Percentiles rank a stretch among this genome's conserved stretches.
Evolutionary conservation across 2,329 filamentous ascomycete genomes (phyloP).

Genomic region (Metarhizium anisopliae): DNA sequence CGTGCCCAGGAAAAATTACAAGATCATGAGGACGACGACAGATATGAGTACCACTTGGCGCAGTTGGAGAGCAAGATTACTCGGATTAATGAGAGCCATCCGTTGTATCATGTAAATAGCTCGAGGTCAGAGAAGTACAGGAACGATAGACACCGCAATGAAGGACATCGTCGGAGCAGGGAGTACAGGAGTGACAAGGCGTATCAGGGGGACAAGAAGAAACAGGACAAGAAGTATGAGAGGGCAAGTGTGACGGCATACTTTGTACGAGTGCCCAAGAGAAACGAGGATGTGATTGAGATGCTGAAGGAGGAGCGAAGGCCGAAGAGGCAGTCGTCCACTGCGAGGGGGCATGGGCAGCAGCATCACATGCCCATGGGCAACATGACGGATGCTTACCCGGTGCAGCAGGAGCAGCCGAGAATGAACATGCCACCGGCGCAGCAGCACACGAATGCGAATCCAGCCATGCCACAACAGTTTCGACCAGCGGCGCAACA

Average conservation of each 20-base stretch:
- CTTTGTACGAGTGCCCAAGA: constrained; percentile 31
- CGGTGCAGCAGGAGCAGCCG: neutral
- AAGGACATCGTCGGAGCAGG: neutral
- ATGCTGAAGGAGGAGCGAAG: constrained; percentile 16
- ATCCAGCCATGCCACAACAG: neutral
- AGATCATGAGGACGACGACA: constrained; percentile 23
- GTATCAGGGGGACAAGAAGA: constrained; percentile 11
- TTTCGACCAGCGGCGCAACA: neutral
- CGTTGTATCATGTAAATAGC: neutral
- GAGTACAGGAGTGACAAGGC: constrained; percentile 2
- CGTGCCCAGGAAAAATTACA: constrained; percentile 25
- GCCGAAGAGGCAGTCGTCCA: neutral
- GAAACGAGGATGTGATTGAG: constrained; percentile 17
- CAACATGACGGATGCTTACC: neutral
- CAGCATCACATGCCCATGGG: neutral
- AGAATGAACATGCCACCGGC: neutral
- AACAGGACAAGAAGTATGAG: constrained; percentile 24
- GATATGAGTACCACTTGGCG: constrained; percentile 31
- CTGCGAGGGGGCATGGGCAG: neutral
- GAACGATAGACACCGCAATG: constrained; percentile 2
- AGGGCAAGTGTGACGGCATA: constrained; percentile 35
- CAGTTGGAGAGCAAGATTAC: constrained; percentile 34
- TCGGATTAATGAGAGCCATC: constrained; percentile 12
- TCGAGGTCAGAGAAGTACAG: constrained; percentile 1
- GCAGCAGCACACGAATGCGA: neutral